phyloP scores from a whole-genome alignment of 352 stramenopile genomes.

The Phytophthora hibernalis region DNA sequence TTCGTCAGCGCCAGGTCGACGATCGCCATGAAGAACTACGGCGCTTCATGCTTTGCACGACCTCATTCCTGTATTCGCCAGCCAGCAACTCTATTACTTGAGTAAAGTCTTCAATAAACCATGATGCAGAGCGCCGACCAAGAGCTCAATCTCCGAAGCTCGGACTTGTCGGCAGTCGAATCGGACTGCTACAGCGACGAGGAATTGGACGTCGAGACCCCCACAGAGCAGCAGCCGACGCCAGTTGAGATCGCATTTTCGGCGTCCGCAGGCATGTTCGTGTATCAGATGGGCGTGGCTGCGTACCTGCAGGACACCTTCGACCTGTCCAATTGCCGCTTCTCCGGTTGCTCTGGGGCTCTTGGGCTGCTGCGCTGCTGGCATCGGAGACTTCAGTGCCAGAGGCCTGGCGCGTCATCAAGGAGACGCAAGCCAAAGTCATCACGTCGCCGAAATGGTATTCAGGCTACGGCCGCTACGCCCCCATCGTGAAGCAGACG shows the following conservation, averaged over 20 bases:
- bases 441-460: slow-evolving; percentile 63
- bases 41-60: slow-evolving; percentile 11
- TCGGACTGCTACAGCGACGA: slow-evolving; percentile 44
- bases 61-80: slow-evolving; percentile 24
- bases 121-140: slow-evolving; percentile 12
- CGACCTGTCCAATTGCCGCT: slow-evolving; percentile 43
- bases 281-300: slow-evolving; percentile 79
- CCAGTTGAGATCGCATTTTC: slow-evolving; percentile 76
- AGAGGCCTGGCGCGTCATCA: slow-evolving; percentile 60
- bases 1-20: slow-evolving; percentile 23
- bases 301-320: slow-evolving; percentile 75
- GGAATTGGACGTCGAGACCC: slow-evolving; percentile 33
- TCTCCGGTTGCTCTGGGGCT: slow-evolving; percentile 45
- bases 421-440: slow-evolving; percentile 52
- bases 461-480: slow-evolving; percentile 71
- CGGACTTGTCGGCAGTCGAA: slow-evolving; percentile 22
- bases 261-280: slow-evolving; percentile 68
- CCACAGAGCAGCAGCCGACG: slow-evolving; percentile 9
- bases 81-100: slow-evolving; percentile 4
- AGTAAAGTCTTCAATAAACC: slow-evolving; percentile 11
- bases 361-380: slow-evolving; percentile 45
- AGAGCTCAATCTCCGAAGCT: slow-evolving; percentile 9
- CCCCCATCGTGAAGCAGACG: slow-evolving; percentile 57
- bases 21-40: slow-evolving; percentile 3
- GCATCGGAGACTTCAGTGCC: slow-evolving; percentile 59